phyloP scores from a whole-genome alignment of 1,284 basidiomycete genomes.

The Schizopora paradoxa region DNA sequence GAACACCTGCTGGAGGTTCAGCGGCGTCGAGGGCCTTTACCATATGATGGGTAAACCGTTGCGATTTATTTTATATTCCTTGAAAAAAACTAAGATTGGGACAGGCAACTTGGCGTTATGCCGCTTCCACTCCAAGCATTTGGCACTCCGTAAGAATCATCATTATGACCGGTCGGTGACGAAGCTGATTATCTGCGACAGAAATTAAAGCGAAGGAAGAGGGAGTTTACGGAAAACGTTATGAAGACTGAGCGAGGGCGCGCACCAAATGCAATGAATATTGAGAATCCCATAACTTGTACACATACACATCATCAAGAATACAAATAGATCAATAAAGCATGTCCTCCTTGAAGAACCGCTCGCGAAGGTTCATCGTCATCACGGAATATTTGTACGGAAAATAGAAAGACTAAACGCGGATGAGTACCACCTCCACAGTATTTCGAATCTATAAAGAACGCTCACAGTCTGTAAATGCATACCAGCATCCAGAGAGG shows the following conservation, averaged over 20 bases:
- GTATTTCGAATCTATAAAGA: too few species aligned
- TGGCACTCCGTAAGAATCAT: conserved; percentile 48
- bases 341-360: conserved; percentile 16
- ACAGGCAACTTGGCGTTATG: conserved; percentile 48
- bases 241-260: too few species aligned
- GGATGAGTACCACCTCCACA: background rate
- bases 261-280: too few species aligned
- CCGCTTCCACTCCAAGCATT: conserved; percentile 51
- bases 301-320: too few species aligned
- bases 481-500: conserved; percentile 28
- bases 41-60: conserved; percentile 45
- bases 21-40: conserved; percentile 49
- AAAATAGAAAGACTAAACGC: conserved; percentile 12
- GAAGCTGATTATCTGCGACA: conserved; percentile 19
- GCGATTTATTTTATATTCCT: background rate
- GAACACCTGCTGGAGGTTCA: conserved; percentile 42
- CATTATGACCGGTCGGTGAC: conserved; percentile 3
- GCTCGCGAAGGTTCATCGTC: conserved; percentile 16
- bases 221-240: conserved; percentile 43
- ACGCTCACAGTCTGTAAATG: conserved; percentile 30
- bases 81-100: conserved; percentile 14
- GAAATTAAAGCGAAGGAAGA: conserved; percentile 59
- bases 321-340: conserved; percentile 7
- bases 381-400: conserved; percentile 15
- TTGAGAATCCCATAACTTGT: too few species aligned